Evolutionary conservation across 805 yeast genomes (phyloP).

Genomic region (Lipomyces lipofer): DNA sequence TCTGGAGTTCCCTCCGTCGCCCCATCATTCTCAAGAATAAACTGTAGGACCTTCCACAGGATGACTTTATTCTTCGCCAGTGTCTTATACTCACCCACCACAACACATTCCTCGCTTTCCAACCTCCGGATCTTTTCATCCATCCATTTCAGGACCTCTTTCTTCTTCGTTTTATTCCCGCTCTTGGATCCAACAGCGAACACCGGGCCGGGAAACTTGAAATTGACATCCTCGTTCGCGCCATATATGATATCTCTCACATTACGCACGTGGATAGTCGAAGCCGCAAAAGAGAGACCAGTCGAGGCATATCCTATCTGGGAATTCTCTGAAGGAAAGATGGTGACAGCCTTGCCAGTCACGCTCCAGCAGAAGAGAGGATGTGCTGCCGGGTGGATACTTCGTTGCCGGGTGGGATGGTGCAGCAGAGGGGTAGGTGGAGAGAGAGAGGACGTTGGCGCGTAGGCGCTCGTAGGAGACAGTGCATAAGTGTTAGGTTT

Average conservation of each 20-base stretch:
- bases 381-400: conserved; percentile 16
- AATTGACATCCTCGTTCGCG: conserved; percentile 35
- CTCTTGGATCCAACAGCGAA: conserved; percentile 43
- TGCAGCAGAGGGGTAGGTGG: not conserved
- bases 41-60: conserved; percentile 41
- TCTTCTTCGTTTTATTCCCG: conserved; percentile 54
- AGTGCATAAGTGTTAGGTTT: not conserved
- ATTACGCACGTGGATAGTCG: conserved; percentile 36
- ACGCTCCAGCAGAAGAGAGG: conserved; percentile 71
- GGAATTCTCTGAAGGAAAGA: conserved; percentile 43
- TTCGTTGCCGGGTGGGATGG: not conserved
- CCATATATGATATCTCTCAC: conserved; percentile 35
- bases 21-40: conserved; percentile 36
- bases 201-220: conserved; percentile 69
- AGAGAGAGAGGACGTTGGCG: not conserved
- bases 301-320: conserved; percentile 36
- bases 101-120: conserved; percentile 30
- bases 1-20: conserved; percentile 15
- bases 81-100: conserved; percentile 33
- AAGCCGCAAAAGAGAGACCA: conserved; percentile 39
- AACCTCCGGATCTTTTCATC: conserved; percentile 40
- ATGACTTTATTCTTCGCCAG: conserved; percentile 35
- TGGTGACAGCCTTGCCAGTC: conserved; percentile 48
- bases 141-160: conserved; percentile 73
- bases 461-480: no score